These are phyloP conservation scores for Podaxis carcinomalis DNA, from an alignment of 768 basidiomycete genomes.

Conservation along the genomic window DNA sequence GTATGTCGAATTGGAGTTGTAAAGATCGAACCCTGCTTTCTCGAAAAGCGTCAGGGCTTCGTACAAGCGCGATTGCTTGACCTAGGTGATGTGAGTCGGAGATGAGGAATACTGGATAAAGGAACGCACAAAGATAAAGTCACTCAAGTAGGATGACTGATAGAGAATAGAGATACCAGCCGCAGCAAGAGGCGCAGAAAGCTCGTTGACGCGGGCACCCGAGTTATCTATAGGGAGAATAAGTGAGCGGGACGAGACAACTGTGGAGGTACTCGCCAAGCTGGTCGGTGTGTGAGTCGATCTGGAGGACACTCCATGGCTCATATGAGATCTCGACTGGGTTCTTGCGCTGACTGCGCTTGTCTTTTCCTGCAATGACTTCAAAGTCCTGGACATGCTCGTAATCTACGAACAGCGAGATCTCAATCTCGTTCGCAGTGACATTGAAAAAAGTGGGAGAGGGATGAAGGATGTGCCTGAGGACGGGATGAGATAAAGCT, in stretches of 20 bases:
- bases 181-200: conserved; percentile 71
- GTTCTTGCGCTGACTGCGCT: conserved; percentile 42
- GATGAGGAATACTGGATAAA: background rate
- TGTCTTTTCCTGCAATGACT: conserved; percentile 53
- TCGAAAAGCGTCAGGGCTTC: conserved; percentile 60
- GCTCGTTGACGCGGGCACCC: conserved; percentile 68
- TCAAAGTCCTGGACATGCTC: conserved; percentile 55
- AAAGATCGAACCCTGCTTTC: conserved; percentile 63
- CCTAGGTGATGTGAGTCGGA: conserved; percentile 32
- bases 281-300: conserved; percentile 73
- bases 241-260: conserved; percentile 1
- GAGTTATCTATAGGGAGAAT: conserved; percentile 45
- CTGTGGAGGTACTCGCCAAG: conserved; percentile 43
- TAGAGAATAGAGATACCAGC: conserved; percentile 81
- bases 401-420: conserved; percentile 68
- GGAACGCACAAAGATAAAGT: conserved; percentile 70
- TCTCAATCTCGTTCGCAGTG: conserved; percentile 76
- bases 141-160: conserved; percentile 78
- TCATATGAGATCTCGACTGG: conserved; percentile 70
- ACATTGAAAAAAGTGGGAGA: conserved; percentile 67
- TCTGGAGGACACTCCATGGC: conserved; percentile 75
- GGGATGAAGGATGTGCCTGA: conserved; percentile 67
- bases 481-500: conserved; percentile 53
- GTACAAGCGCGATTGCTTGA: conserved; percentile 60
- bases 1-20: conserved; percentile 40